Base-by-base conservation (phyloP, 139 green algal genomes). In the Picochlorum sp. region DNA sequence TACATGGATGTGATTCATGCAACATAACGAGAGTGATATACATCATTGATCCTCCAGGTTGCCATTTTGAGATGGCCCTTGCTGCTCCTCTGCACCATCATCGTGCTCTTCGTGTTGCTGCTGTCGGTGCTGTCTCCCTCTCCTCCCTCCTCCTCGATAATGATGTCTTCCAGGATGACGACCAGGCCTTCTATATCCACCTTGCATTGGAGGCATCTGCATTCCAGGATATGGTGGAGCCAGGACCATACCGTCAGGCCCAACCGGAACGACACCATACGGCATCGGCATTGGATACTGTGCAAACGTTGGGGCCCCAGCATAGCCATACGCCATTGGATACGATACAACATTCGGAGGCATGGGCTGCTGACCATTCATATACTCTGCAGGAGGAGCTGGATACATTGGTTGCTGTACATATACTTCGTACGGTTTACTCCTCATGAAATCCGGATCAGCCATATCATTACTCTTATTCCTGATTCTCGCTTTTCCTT, bases 391-490 rank as follows among this genome's bases (percentile, higher is more conserved):
- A 13, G 34, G 34, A 13, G 34, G 34, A 11, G 34, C 34, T 41
- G 34, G 34, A 14, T 41, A 41, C 34, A 41, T 41, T 41, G 34
- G 34, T 41, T 41, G 34, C 34, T 41, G 34, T 11, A 20, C 34
- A 41, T 41, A 41, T 11, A 41, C 8, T 6, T 41, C 20, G 13
- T 65, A 30, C 41, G n/a, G 15, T 47, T 34, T 44, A 30, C 66
- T 56, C 13, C 75, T 57, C 10, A 73, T 52, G 34, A 79, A 81
- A 73, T 81, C 75, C 8, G 75, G 75, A 56, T 82, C 75, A 20
- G 63, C 45, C 38, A 81, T 11, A 41, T 82, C 76, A 26, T 74
- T 63, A 49, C 74, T 38, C 21, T 59, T 62, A 54, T 82, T 82
- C 26, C 76, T 68, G 31, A 77, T 66, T 45, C 74, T 62, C 1